phyloP scores from a whole-genome alignment of 257 asterid genomes.

The Fraxinus quadrangulata region DNA sequence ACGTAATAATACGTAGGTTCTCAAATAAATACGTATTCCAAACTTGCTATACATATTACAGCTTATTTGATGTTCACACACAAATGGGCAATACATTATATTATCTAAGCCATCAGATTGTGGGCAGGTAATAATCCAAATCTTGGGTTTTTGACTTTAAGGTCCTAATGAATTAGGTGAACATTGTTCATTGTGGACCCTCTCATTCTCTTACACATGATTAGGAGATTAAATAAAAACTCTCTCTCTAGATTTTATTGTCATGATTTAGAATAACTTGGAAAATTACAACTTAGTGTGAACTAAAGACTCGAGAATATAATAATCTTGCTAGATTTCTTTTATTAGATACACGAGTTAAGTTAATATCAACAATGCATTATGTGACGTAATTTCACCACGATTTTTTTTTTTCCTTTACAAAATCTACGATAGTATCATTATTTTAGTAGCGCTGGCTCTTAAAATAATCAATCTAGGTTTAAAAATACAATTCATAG shows the following conservation, averaged over 20 bases:
- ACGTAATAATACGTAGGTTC: neutral
- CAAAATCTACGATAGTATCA: too few species aligned
- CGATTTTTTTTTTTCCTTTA: too few species aligned
- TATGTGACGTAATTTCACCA: neutral
- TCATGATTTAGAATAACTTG: neutral
- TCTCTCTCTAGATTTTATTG: neutral
- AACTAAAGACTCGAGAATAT: neutral
- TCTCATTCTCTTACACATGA: constrained; percentile 18
- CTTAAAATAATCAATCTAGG: too few species aligned
- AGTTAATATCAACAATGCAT: neutral
- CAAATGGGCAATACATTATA: neutral
- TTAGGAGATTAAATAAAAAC: constrained; percentile 1
- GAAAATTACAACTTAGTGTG: neutral
- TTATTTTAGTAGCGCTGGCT: too few species aligned
- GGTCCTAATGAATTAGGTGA: constrained; percentile 20
- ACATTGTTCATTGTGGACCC: constrained; percentile 29
- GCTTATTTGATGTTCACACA: too few species aligned
- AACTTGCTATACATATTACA: too few species aligned
- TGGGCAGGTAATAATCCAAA: constrained; percentile 43
- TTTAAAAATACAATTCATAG: too few species aligned
- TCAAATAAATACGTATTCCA: neutral
- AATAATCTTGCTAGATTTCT: neutral
- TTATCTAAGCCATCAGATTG: constrained; percentile 15
- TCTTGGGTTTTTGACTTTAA: constrained; percentile 49
- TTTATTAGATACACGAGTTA: neutral